Base-by-base conservation (phyloP, 2,329 filamentous ascomycete genomes). In the Aspergillus sp. region DNA sequence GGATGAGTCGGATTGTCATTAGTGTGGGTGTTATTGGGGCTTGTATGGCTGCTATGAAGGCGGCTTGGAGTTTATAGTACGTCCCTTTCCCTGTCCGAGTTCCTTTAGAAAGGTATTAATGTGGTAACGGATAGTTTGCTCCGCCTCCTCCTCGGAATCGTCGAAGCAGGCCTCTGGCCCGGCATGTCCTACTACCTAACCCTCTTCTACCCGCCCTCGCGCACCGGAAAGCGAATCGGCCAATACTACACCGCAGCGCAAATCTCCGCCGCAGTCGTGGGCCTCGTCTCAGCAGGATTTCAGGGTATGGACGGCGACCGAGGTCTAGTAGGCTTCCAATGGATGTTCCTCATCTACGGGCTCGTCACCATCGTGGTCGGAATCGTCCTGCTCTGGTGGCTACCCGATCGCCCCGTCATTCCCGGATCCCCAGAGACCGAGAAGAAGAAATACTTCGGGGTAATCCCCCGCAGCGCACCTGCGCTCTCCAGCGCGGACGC, bases 181-280 rank as follows among this genome's bases (percentile, higher is more conserved):
- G 90, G 90, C 44, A 95, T 95, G 90, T 82, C 88, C 7, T 93
- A 93, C 66, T 95, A 95, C 62, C 76, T 95, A 42, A 94, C 90
- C 0, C 77, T 95, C 6, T 95, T 95, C 74, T 95, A 95, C 62
- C 90, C 90, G 5, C 89, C 90, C 0, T 88, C 86, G 5, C 80
- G 87, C 10, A 93, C 86, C 1, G 90, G 87, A 12, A 94, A 93
- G 72, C 80, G 90, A 35, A 94, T 95, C 54, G 90, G 90, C 33
- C 81, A 85, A 64, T 95, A 95, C 72, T 95, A 88, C 64, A 95
- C 88, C 2, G 90, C 90, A 1, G 81, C 88, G 0, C 90, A 95
- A 65, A 81, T 95, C 22, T 95, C 90, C 3, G 90, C 90, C 1
- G 86, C 90, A 0, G 89, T 94, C 0, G 90, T 94, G 2, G 89